phyloP scores from a whole-genome alignment of 139 green algal species.

The Raphidocelis subcapitata region DNA sequence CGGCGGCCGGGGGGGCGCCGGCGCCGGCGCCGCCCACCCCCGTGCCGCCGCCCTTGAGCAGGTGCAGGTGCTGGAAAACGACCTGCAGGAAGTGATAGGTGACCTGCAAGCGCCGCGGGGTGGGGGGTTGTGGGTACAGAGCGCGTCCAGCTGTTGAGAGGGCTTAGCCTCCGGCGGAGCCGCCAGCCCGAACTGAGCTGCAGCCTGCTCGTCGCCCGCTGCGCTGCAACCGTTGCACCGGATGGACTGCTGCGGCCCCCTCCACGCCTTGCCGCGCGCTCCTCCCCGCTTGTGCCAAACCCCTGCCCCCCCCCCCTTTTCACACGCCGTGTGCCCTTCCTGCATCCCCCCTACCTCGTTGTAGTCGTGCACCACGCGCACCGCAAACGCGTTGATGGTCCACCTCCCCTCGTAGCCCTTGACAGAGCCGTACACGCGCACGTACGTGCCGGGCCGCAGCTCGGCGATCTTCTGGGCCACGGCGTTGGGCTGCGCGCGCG shows the following conservation, averaged over 20 bases:
- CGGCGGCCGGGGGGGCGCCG: background rate
- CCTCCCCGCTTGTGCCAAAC: background rate
- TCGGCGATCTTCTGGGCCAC: conserved; percentile 24
- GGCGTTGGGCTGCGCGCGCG: background rate
- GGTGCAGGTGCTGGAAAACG: conserved; percentile 78
- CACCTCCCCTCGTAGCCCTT: conserved; percentile 41
- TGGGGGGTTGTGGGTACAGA: background rate
- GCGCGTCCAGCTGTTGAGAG: background rate
- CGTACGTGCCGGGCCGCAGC: conserved; percentile 60
- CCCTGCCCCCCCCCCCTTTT: background rate
- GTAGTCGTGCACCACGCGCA: conserved; percentile 63
- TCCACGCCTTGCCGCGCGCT: too few species aligned
- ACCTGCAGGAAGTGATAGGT: conserved; percentile 74
- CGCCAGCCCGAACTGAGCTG: too few species aligned
- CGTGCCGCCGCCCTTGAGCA: conserved; percentile 48
- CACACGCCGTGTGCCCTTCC: too few species aligned
- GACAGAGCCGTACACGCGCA: conserved; percentile 72
- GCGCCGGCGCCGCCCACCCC: background rate
- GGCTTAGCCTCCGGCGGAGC: too few species aligned
- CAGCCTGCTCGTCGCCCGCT: too few species aligned
- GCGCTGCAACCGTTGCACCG: too few species aligned
- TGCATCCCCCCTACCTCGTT: too few species aligned
- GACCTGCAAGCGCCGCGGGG: conserved; percentile 48
- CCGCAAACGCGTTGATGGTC: conserved; percentile 56
- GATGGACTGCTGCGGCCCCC: too few species aligned